Base-by-base conservation (phyloP, 345 rosid genomes). In the Gynandropsis gynandra region DNA sequence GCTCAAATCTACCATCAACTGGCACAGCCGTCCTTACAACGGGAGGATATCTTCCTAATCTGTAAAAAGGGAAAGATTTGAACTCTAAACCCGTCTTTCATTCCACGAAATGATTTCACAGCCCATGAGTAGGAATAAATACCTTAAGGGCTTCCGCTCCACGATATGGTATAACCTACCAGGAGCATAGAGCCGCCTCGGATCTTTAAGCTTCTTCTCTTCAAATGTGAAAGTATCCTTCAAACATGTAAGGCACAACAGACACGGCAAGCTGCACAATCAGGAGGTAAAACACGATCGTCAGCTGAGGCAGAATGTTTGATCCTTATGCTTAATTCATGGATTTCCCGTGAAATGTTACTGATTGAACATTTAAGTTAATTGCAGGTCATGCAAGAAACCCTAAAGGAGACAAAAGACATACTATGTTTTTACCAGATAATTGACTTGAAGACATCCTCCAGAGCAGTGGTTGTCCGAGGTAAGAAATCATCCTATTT, bases 1-100 rank as follows among this genome's bases (percentile, higher is more conserved):
- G 93, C 80, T 92, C 96, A 57, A 92, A 92, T 58, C 96, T 81
- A 58, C 96, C 95, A 67, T 92, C 95, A 45, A 92, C 96, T 15
- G 98, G 98, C 4, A 87, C 98, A 45, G 98, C 98, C 15, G 93
- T 92, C 72, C 83, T 84, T 69, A 92, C 98, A 63, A 84, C 80
- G 0, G 98, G 93, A 14, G 96, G 98, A 79, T 64, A 78, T 64
- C 95, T 79, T 72, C 93, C 89, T 3, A 79, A 46, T 78, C 98
- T 92, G 71, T 66, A 67, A 71, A 63, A 62, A 55, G 14, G 16
- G 35, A 20, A 2, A 27, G 20, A 21, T 40, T 10, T 52, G 37
- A 46, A 15, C 29, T 38, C 17, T 9, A 37, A 32, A 9, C 14
- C 21, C 16, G 1, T 14, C 20, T 40, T 50, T 14, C 18, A 21